Evolutionary conservation across 2,329 filamentous ascomycete genomes (phyloP).

Genomic region (Colletotrichum gloeosporioides): DNA sequence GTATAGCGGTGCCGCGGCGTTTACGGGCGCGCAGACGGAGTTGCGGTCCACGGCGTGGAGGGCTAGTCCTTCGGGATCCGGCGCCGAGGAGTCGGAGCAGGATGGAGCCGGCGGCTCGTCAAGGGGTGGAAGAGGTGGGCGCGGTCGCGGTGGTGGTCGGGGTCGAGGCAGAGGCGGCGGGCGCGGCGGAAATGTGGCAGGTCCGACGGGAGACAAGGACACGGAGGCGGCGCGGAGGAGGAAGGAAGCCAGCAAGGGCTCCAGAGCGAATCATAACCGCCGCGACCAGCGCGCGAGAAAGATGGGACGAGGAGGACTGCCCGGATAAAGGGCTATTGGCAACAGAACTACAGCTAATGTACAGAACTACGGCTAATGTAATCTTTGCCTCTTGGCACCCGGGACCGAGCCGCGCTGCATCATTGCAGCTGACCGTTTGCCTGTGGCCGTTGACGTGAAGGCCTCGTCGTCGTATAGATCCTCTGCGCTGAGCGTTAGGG

Average conservation of each 20-base stretch:
- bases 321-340: conserved; percentile 27
- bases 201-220: conserved; percentile 70
- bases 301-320: conserved; percentile 60
- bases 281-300: conserved; percentile 73
- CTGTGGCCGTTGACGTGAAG: neutral
- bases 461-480: conserved; percentile 34
- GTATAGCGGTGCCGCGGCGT: conserved; percentile 56
- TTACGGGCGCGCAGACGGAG: conserved; percentile 69
- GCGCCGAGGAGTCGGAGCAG: conserved; percentile 60
- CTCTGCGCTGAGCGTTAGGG: conserved; percentile 37
- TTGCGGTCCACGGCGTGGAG: conserved; percentile 72
- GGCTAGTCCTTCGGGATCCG: conserved; percentile 56
- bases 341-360: conserved; percentile 10
- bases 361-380: conserved; percentile 18
- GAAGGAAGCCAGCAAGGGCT: conserved; percentile 85
- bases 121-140: conserved; percentile 51
- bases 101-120: conserved; percentile 45
- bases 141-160: conserved; percentile 49
- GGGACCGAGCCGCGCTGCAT: conserved; percentile 24
- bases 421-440: conserved; percentile 3
- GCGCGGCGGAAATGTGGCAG: conserved; percentile 65
- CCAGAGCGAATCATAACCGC: conserved; percentile 85
- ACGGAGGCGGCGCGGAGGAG: conserved; percentile 73
- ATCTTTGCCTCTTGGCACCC: conserved; percentile 28
- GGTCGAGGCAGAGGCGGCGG: conserved; percentile 53